Conservation (phyloP, 345 rosid species). For the Eucalyptus regnans region DNA sequence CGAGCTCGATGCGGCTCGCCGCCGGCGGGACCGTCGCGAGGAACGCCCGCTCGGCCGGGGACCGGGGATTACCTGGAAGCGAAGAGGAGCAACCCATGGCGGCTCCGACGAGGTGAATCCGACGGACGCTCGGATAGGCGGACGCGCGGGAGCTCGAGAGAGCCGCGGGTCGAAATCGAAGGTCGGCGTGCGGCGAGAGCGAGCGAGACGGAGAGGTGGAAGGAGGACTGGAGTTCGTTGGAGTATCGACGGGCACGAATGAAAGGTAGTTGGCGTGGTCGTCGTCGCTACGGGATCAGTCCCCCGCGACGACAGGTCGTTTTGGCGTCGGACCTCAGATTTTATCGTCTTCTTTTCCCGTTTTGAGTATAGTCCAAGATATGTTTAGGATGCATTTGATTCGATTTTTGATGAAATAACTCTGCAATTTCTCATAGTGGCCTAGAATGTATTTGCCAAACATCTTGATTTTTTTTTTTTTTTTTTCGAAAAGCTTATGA, state of each 20-base stretch:
- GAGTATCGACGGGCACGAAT: not conserved
- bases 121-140: not conserved
- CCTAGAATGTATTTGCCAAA: not conserved
- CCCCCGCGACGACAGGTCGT: not conserved
- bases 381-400: not conserved
- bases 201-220: not conserved
- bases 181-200: not conserved
- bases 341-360: not conserved
- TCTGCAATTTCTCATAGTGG: not conserved
- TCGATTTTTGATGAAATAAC: not conserved
- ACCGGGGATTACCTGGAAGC: constrained; percentile 45
- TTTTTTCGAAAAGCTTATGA: accelerated
- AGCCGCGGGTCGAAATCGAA: not conserved
- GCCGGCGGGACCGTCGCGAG: not conserved
- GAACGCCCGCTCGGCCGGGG: not conserved
- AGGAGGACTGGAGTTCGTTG: not conserved
- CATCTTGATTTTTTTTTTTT: too few species aligned
- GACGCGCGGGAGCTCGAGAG: not conserved
- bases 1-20: not conserved
- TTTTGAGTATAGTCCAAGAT: not conserved
- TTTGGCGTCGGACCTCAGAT: not conserved
- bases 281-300: not conserved
- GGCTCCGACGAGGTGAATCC: not conserved
- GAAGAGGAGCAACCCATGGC: constrained; percentile 90
- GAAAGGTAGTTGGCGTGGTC: not conserved